A percentile compares a stretch with the other conserved stretches of the same genome.
Evolutionary conservation across 371 early-diverging fungal species (phyloP).

Genomic region (Sanchytrium tribonematis): DNA sequence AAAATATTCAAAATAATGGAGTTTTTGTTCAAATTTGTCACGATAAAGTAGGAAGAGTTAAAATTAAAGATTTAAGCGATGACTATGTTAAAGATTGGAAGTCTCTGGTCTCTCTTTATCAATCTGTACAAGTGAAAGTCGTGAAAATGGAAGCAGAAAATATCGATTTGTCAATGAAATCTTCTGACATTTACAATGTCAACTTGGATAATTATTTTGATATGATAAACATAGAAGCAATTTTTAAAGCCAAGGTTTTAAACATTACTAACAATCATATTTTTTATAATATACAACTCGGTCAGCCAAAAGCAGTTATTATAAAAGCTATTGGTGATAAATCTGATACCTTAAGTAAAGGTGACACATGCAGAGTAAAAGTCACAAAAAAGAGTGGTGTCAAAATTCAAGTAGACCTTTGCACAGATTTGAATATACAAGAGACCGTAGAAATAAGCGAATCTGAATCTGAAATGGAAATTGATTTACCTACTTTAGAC

Average conservation of each 20-base stretch:
- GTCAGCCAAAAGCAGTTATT: not conserved
- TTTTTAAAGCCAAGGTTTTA: not conserved
- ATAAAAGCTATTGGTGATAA: not conserved
- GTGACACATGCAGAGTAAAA: not conserved
- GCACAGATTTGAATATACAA: not conserved
- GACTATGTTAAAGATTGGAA: constrained; percentile 54
- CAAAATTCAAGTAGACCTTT: not conserved
- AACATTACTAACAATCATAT: not conserved
- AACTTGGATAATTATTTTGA: not conserved
- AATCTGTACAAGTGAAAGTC: constrained; percentile 39
- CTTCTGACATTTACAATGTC: not conserved
- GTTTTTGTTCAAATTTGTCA: constrained; percentile 39
- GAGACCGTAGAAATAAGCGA: not conserved
- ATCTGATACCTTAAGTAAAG: not conserved
- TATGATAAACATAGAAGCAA: not conserved
- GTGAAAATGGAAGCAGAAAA: constrained; percentile 8
- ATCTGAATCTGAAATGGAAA: not conserved
- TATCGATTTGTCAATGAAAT: not conserved
- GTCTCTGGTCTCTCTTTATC: constrained; percentile 31
- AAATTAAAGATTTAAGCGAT: constrained; percentile 60
- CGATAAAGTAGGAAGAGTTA: constrained; percentile 35
- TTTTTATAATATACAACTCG: not conserved
- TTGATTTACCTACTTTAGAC: not conserved
- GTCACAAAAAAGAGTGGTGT: not conserved
- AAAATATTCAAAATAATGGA: constrained; percentile 35